Evolutionary conservation across 2,329 filamentous ascomycete species (phyloP).

Genomic region (Nemania bipapillata): DNA sequence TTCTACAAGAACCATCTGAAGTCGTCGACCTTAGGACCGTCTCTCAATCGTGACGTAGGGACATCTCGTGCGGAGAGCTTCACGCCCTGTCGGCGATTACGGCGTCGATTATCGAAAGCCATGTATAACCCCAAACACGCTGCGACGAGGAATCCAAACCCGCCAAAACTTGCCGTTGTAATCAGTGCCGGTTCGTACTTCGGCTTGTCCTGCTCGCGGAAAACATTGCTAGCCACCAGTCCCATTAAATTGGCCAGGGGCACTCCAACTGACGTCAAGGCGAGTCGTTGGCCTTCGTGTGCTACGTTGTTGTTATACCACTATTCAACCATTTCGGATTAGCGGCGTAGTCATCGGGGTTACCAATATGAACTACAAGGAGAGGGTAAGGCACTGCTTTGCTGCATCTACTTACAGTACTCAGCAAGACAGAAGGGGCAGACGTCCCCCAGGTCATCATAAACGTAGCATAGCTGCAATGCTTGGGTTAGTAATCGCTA

Average conservation of each 20-base stretch:
- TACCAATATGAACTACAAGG: background rate
- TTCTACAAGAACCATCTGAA: constrained; percentile 67
- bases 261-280: constrained; percentile 77
- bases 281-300: constrained; percentile 76
- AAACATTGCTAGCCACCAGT: constrained; percentile 75
- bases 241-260: constrained; percentile 82
- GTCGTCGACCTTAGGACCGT: constrained; percentile 64
- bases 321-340: constrained; percentile 32
- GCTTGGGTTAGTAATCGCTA: background rate
- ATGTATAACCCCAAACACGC: constrained; percentile 70
- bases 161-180: constrained; percentile 73
- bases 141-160: constrained; percentile 65
- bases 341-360: constrained; percentile 55
- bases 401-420: constrained; percentile 45
- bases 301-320: constrained; percentile 89
- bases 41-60: constrained; percentile 65
- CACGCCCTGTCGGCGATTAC: constrained; percentile 67
- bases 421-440: constrained; percentile 75
- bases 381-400: no score
- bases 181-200: constrained; percentile 74
- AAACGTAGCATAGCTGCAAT: constrained; percentile 71
- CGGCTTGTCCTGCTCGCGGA: constrained; percentile 70
- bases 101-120: constrained; percentile 70
- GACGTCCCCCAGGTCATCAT: constrained; percentile 86
- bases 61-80: constrained; percentile 66